Base-by-base conservation (phyloP, 1,139 yeast species). In the Lodderomyces beijingensis region DNA sequence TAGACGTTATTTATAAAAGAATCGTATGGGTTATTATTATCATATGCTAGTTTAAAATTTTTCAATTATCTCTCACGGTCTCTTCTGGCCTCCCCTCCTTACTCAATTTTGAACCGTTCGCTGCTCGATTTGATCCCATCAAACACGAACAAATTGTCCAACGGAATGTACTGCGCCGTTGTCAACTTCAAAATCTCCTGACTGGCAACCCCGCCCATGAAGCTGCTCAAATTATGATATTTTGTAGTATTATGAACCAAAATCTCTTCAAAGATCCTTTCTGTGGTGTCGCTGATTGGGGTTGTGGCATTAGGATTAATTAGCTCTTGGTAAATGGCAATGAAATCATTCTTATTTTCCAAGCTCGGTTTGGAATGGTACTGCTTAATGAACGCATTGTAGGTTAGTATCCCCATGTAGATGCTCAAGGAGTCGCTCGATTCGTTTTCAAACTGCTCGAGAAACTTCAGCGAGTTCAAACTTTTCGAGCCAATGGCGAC, bases 161-260 rank as follows among this genome's bases (percentile, higher is more conserved):
- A 50, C 1, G 95, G 89, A 4, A 79, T 65, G 45, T 82, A 86
- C 52, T 87, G 95, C 30, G 74, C 72, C 2, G 94, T 82, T 10
- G 81, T 53, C 2, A 81, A 47, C 57, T 59, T 83, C 36, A 80
- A 64, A 7, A 72, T 74, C 49, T 87, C 96, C 50, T 87, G 95
- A 12, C 87, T 77, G 0, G 77, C 85, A 8, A 85, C 59, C 0
- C 95, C 95, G 4, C 94, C 95, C 45, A 84, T 59, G n/a, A 82
- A 55, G 41, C 63, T 56, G 27, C 51, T 44, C 6, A 52, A 40
- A 35, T 64, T 65, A 36, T 62, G 68, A 41, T 65, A 65, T 28
- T 50, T 49, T 13, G 49, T 48, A 5, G 59, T 44, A 32, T 48
- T 51, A 39, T 65, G 71, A 32, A 41, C 33, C 22, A 63, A 41